phyloP scores from a whole-genome alignment of 441 rosid species.

The Populus trichocarpa region DNA sequence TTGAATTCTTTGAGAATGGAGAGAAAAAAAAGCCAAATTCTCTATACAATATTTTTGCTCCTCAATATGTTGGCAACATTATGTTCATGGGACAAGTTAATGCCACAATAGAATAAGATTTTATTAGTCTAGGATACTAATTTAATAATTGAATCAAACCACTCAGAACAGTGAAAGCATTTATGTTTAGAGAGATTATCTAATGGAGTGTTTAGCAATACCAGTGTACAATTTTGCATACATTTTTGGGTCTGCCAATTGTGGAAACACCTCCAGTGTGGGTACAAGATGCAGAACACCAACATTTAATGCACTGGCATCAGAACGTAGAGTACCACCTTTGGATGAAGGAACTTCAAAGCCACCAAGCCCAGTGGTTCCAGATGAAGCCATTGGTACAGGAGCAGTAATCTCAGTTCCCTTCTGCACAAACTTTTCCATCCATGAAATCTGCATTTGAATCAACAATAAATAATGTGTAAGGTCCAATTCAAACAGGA shows the following conservation, averaged over 20 bases:
- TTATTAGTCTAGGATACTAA: not conserved
- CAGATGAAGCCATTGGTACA: conserved; percentile 90
- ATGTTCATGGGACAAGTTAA: not conserved
- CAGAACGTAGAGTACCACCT: conserved; percentile 86
- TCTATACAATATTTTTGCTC: not conserved
- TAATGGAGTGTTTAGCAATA: conserved; percentile 9
- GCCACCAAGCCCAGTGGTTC: conserved; percentile 99
- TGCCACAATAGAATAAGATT: not conserved
- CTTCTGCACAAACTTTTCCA: conserved; percentile 91
- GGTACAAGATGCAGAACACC: conserved; percentile 99
- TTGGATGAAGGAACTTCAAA: conserved; percentile 97
- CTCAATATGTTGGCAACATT: not conserved
- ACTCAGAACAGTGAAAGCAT: not conserved
- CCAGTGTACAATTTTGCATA: conserved; percentile 33
- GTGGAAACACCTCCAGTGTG: conserved; percentile 88
- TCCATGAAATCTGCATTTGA: conserved; percentile 86
- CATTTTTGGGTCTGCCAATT: conserved; percentile 80
- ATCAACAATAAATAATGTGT: conserved; percentile 12
- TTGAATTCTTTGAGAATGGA: not conserved
- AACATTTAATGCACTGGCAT: conserved; percentile 90
- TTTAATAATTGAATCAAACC: conserved; percentile 8
- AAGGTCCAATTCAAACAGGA: not conserved
- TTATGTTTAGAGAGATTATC: not conserved
- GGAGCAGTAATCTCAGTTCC: conserved; percentile 99
- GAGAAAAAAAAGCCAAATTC: not conserved